Evolutionary conservation across 2,329 filamentous ascomycete genomes (phyloP).

Genomic region (Lasiodiplodia theobromae): DNA sequence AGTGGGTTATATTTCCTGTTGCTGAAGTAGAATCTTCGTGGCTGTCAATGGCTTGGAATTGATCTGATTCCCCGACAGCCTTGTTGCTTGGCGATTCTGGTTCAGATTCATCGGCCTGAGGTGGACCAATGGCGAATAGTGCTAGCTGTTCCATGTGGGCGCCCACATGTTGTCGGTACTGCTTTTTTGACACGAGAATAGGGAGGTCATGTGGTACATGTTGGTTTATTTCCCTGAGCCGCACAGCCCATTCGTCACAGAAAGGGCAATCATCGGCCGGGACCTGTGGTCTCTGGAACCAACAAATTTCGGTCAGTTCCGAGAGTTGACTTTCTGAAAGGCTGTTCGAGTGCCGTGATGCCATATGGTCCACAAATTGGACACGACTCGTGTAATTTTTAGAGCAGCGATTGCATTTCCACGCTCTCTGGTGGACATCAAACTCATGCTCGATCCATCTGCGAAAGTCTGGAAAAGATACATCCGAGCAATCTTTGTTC

Average conservation of each 20-base stretch:
- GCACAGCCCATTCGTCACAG: neutral
- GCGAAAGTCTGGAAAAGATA: neutral
- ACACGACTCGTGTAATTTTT: fast-evolving
- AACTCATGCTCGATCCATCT: neutral
- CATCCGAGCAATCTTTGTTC: neutral
- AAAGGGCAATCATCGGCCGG: neutral
- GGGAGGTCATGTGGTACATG: fast-evolving
- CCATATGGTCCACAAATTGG: neutral
- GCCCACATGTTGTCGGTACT: neutral
- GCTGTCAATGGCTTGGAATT: too few relatives aligned
- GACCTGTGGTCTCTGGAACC: neutral
- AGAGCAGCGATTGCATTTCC: neutral
- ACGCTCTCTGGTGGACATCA: neutral
- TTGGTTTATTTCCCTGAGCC: neutral
- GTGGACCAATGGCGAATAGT: neutral
- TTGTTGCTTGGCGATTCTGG: too few relatives aligned
- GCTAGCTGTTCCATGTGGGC: neutral
- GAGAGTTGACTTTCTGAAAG: neutral
- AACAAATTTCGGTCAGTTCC: neutral
- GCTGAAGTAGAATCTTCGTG: too few relatives aligned
- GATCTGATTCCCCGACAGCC: too few relatives aligned
- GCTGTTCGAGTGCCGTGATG: neutral
- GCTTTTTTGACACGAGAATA: neutral
- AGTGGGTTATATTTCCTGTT: too few relatives aligned
- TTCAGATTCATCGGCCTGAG: neutral